These are phyloP conservation scores for Phoma herbarum DNA, from an alignment of 2,329 filamentous ascomycete genomes.

Conservation along the genomic window DNA sequence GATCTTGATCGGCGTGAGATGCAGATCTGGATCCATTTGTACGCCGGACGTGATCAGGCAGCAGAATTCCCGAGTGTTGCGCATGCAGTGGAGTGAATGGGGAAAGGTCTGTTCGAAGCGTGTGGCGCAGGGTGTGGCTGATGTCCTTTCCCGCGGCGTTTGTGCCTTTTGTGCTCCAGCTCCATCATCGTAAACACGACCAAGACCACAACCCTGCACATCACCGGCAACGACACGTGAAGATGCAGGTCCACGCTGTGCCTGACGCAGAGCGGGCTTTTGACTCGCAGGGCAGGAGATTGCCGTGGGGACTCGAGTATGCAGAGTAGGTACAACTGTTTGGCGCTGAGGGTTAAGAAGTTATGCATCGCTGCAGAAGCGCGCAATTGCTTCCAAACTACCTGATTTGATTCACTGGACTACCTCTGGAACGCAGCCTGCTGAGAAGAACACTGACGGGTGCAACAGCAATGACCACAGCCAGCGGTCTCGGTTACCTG, in stretches of 20 bases:
- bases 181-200: constrained; percentile 29
- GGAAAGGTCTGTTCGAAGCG: constrained; percentile 27
- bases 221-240: constrained; percentile 23
- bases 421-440: too few species aligned
- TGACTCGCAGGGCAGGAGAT: constrained; percentile 65
- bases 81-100: constrained; percentile 29
- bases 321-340: constrained; percentile 61
- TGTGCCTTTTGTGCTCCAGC: constrained; percentile 28
- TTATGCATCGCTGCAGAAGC: not conserved
- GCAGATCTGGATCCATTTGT: constrained; percentile 45
- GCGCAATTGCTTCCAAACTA: constrained; percentile 1
- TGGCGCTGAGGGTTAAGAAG: not conserved
- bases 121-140: constrained; percentile 34
- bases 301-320: constrained; percentile 71
- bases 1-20: constrained; percentile 46
- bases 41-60: constrained; percentile 35
- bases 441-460: not conserved
- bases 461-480: constrained; percentile 52
- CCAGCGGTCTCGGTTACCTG: constrained; percentile 59
- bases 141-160: constrained; percentile 39
- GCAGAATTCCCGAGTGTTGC: constrained; percentile 25
- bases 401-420: not conserved
- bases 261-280: constrained; percentile 68
- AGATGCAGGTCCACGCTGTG: constrained; percentile 72
- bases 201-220: constrained; percentile 17